Evolutionary conservation across 1,284 basidiomycete species (phyloP).

Genomic region (Microbotryum intermedium): DNA sequence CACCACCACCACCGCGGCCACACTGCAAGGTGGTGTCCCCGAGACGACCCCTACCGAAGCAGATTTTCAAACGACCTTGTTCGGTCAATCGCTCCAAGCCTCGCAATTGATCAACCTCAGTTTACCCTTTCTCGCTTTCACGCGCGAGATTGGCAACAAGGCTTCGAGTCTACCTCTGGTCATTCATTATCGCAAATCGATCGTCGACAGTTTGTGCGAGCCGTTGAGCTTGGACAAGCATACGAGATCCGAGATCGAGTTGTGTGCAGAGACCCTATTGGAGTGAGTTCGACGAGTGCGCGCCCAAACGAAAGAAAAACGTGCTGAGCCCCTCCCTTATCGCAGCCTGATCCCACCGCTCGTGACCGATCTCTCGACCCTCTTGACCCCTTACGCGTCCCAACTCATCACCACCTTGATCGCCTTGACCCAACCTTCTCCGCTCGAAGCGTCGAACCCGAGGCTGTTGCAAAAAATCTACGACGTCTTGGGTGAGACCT

Average conservation of each 20-base stretch:
- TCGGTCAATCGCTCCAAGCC: slow-evolving; percentile 24
- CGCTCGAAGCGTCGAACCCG: slow-evolving; percentile 23
- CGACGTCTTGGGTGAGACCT: slow-evolving; percentile 31
- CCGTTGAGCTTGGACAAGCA: slow-evolving; percentile 9
- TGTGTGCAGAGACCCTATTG: slow-evolving; percentile 23
- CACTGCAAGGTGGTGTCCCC: neutral
- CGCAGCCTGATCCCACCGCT: slow-evolving; percentile 32
- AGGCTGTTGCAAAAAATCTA: slow-evolving; percentile 28
- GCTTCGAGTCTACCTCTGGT: slow-evolving; percentile 32
- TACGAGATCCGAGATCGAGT: slow-evolving; percentile 15
- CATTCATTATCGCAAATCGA: slow-evolving; percentile 27
- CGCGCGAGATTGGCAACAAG: slow-evolving; percentile 22
- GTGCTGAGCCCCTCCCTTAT: neutral
- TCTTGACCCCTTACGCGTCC: slow-evolving; percentile 19
- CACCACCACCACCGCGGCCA: neutral
- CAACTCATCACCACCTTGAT: slow-evolving; percentile 24
- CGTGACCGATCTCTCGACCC: slow-evolving; percentile 30
- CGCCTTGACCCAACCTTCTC: slow-evolving; percentile 19
- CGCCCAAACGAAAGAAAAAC: neutral
- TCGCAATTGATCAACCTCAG: slow-evolving; percentile 30
- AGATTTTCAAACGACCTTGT: slow-evolving; percentile 23
- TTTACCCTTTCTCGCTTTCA: slow-evolving; percentile 28
- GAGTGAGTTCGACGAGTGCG: slow-evolving; percentile 20
- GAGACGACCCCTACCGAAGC: slow-evolving; percentile 5
- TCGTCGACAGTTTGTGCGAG: slow-evolving; percentile 23